phyloP scores from a whole-genome alignment of 495 filamentous ascomycete species.

The Letharia columbiana region DNA sequence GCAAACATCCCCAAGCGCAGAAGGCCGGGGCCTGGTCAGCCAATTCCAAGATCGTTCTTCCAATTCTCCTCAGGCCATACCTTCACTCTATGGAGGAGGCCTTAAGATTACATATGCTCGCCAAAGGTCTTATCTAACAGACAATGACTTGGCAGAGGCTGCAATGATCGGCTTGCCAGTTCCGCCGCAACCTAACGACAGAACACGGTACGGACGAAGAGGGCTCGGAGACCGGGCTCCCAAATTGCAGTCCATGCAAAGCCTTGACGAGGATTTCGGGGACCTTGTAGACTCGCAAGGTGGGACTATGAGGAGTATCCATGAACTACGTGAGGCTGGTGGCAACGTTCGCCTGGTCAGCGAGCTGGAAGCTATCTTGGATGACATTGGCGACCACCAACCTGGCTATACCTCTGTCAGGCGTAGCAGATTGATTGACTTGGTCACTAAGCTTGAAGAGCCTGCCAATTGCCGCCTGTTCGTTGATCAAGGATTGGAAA shows the following conservation, averaged over 20 bases:
- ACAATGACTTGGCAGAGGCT: slow-evolving; percentile 30
- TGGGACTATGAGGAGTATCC: slow-evolving; percentile 66
- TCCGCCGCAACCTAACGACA: background rate
- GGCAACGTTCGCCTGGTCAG: slow-evolving; percentile 73
- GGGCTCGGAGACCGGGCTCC: background rate
- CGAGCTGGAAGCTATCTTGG: slow-evolving; percentile 72
- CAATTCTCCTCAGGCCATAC: slow-evolving; percentile 2
- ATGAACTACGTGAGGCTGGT: slow-evolving; percentile 82
- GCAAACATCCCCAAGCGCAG: slow-evolving; percentile 13
- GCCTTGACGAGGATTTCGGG: slow-evolving; percentile 8
- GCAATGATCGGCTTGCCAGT: slow-evolving; percentile 18
- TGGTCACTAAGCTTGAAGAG: slow-evolving; percentile 64
- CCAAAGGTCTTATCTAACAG: slow-evolving; percentile 51
- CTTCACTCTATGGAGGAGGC: slow-evolving; percentile 22
- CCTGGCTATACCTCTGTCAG: slow-evolving; percentile 39
- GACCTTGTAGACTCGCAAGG: slow-evolving; percentile 47
- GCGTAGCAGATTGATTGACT: slow-evolving; percentile 53
- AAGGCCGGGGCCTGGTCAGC: slow-evolving; percentile 4
- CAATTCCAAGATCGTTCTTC: slow-evolving; percentile 1
- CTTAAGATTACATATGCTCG: slow-evolving; percentile 54
- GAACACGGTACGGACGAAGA: slow-evolving; percentile 1
- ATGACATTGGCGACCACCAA: slow-evolving; percentile 61
- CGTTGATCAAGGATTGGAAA: slow-evolving; percentile 63
- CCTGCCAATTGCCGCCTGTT: slow-evolving; percentile 61
- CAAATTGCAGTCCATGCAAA: slow-evolving; percentile 18